Percentiles rank a stretch among this genome's conserved stretches.
Evolutionary conservation across 2,329 filamentous ascomycete genomes (phyloP).

Genomic region (Geoglossum cookeanum): DNA sequence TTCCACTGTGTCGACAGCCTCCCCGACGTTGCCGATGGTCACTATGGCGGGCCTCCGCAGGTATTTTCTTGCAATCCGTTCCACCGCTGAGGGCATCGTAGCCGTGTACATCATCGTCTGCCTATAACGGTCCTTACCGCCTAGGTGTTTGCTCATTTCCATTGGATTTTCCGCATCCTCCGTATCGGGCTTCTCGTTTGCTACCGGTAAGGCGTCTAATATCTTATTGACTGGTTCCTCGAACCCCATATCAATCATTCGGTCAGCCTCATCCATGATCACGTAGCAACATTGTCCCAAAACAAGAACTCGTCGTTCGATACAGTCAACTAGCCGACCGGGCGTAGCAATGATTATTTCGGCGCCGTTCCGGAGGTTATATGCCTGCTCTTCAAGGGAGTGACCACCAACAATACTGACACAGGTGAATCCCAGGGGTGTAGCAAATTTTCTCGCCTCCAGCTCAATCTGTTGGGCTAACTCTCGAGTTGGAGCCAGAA

Average conservation of each 20-base stretch:
- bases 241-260: slow-evolving; percentile 97
- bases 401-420: slow-evolving; percentile 98
- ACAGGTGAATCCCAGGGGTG: slow-evolving; percentile 76
- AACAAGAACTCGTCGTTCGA: slow-evolving; percentile 79
- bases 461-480: slow-evolving; percentile 92
- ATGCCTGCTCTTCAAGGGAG: slow-evolving; percentile 82
- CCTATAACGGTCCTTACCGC: slow-evolving; percentile 60
- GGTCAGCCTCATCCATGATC: slow-evolving; percentile 98
- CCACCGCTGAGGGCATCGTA: slow-evolving; percentile 84
- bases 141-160: slow-evolving; percentile 67
- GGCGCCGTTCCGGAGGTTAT: slow-evolving; percentile 73
- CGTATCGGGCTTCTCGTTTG: slow-evolving; percentile 86
- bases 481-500: slow-evolving; percentile 90
- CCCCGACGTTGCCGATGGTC: slow-evolving; percentile 82
- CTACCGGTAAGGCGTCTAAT: slow-evolving; percentile 76
- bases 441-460: slow-evolving; percentile 83
- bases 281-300: slow-evolving; percentile 94
- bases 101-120: slow-evolving; percentile 99
- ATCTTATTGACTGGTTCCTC: slow-evolving; percentile 97
- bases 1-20: slow-evolving; percentile 94
- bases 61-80: slow-evolving; percentile 94
- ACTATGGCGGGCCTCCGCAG: slow-evolving; percentile 82
- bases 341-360: slow-evolving; percentile 98
- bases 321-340: slow-evolving; percentile 89
- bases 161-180: slow-evolving; percentile 74